Evolutionary conservation across 2,329 filamentous ascomycete species (phyloP), one percentile per base, ranked within the genome.

Genomic region (Cladosporium sp.): DNA sequence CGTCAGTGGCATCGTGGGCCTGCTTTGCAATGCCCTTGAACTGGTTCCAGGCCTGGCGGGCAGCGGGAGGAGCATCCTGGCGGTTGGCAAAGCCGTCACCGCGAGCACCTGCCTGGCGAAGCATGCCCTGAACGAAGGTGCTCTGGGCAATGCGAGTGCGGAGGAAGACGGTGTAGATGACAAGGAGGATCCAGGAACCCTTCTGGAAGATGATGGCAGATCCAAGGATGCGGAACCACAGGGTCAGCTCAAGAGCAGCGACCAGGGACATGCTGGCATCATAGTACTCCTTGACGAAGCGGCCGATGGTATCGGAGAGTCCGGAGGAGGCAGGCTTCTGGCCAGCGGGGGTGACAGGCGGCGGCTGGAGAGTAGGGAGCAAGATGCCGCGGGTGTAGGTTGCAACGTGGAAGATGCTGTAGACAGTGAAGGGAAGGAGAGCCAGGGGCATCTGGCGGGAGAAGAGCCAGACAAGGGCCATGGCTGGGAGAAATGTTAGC

Each of bases 211-310:
- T 84, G 69, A 98, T 81, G 68, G 92, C 92, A 34, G 91, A 90
- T 63, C 93, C 80, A 58, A 96, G 76, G 64, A 99, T 82, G 75
- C 95, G 92, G 79, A 91, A 82, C 89, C 93, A 96, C 67, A 98
- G 88, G 48, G 86, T 81, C 71, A 98, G 92, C 83, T 99, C 95
- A 66, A 99, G 91, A 56, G 85, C 83, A 43, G 94, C 91, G 34
- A 99, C 95, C 67, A 98, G 83, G 65, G 91, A 91, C 95, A 99
- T 99, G 79, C 92, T 96, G 67, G 87, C 82, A 78, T 99, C 95
- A 77, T 99, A 99, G 86, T 98, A 97, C 78, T 93, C 88, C 88
- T 98, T 98, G 79, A 99, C 93, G 75, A 99, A 99, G 74, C 85
- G 86, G 72, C 93, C 93, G 78, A 99, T 97, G 71, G 85, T 86